Base-by-base conservation (phyloP, 2,329 filamentous ascomycete genomes). In the Alternaria panax region DNA sequence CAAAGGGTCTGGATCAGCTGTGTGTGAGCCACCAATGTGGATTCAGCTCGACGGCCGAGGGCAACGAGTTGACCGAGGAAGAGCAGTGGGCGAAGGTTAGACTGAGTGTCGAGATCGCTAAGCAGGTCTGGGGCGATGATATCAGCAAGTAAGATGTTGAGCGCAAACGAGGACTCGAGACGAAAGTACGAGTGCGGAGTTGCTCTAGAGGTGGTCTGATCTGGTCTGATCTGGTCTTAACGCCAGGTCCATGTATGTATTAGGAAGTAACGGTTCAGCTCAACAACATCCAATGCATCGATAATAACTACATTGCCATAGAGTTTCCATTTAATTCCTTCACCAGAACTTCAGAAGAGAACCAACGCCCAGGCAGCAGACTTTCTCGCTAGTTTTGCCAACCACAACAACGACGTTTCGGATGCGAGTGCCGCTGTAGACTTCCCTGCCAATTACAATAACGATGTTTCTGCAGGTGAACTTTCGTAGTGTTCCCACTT, bases 41-140 rank as follows among this genome's bases (percentile, higher is more conserved):
- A 4, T 87, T 87, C 69, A 83, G 80, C 67, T 83, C 80, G n/a
- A 86, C 84, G 6, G 80, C 81, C 56, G 85, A 87, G 75, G 85
- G 85, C 36, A 86, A 87, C 61, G 81, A 85, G 60, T 75, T 87
- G 64, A 82, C 75, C 11, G 82, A 85, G 72, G 84, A 86, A 59
- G 80, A 86, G 78, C 84, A 86, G 73, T 87, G 84, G 85, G 84
- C 81, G 3, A 87, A 87, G 80, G 75, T 86, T 7, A 75, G 80
- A 55, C 72, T 85, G 20, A 80, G 85, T 75, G 82, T 85, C 1
- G 83, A 86, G 68, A 86, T 87, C 70, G 85, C 85, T 2, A 86
- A 85, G 78, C 73, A 84, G 72, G 77, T 87, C 46, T 87, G 85
- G 85, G 83, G 83, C 0, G 78, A 82, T 0, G 83, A 85, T 62